Conservation (phyloP, 257 asterid genomes). For the Solanum arcanum region DNA sequence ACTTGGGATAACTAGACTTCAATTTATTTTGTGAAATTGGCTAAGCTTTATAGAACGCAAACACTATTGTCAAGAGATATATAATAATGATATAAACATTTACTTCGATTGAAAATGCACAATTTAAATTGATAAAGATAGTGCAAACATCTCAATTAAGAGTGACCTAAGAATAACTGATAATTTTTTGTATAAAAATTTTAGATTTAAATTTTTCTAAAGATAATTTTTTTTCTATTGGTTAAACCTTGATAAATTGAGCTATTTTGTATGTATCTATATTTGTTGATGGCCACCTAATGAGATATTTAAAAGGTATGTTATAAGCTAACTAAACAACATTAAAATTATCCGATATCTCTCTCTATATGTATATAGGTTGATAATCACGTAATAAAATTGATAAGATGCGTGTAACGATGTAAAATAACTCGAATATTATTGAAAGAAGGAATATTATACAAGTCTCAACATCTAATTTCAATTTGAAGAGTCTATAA, state of each 20-base stretch:
- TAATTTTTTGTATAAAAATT: too few species aligned
- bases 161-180: too few species aligned
- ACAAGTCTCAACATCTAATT: not conserved
- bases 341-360: fast-evolving
- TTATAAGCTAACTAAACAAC: not conserved
- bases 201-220: too few species aligned
- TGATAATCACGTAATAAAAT: fast-evolving
- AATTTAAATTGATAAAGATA: not conserved
- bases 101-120: not conserved
- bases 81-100: not conserved
- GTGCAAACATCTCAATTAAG: not conserved
- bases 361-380: too few species aligned
- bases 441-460: not conserved
- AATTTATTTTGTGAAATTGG: not conserved
- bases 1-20: not conserved
- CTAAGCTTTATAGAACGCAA: not conserved
- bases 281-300: not conserved
- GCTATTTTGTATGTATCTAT: not conserved
- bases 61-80: not conserved
- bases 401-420: not conserved
- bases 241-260: not conserved
- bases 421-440: not conserved
- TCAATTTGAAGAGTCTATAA: not conserved
- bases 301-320: not conserved
- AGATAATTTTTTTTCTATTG: not conserved